Base-by-base conservation (phyloP, 1,139 yeast species). In the Candida sanyaensis region DNA sequence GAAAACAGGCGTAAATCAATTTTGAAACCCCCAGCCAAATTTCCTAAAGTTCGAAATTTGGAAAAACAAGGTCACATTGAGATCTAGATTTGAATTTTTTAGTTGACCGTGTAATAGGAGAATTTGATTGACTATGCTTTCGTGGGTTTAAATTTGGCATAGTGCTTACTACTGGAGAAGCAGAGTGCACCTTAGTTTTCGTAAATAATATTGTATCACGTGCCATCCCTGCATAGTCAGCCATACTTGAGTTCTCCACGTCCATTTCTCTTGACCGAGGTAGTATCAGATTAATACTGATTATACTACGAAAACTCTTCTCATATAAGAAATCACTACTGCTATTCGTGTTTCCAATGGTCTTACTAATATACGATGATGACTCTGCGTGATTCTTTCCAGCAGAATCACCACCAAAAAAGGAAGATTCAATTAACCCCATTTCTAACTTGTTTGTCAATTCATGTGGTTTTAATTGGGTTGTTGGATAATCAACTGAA, bases 1-100 rank as follows among this genome's bases (percentile, higher is more conserved):
- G 8, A 10, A 30, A 6, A 36, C 27, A 34, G 29, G 24, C 38
- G 37, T 17, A 6, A 33, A 17, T 7, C 11, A 28, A 6, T 2
- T 21, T 26, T 5, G 28, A 21, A 11, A 23, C 38, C 23, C 2
- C 23, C 12, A 36, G 21, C 30, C 29, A 36, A 41, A 27, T 17
- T 37, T 45, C 24, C 44, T 47, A 27, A 45, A 45, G 21, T 36
- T 53, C 48, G 10, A 53, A 42, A 37, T 53, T 50, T 3, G 57
- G 57, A 33, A 54, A 53, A 5, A 50, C 49, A 27, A 54, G 43
- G 44, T 54, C 57, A 40, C 46, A 52, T 26, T 45, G 46, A 11
- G 55, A 50, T 37, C 39, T 48, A 2, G 58, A 53, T 40, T 47
- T 47, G 34, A 54, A 54, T 12, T 49, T 42, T 40, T 51, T 52